Base-by-base conservation (phyloP, 768 basidiomycete species). In the Crassisporium funariophilum region DNA sequence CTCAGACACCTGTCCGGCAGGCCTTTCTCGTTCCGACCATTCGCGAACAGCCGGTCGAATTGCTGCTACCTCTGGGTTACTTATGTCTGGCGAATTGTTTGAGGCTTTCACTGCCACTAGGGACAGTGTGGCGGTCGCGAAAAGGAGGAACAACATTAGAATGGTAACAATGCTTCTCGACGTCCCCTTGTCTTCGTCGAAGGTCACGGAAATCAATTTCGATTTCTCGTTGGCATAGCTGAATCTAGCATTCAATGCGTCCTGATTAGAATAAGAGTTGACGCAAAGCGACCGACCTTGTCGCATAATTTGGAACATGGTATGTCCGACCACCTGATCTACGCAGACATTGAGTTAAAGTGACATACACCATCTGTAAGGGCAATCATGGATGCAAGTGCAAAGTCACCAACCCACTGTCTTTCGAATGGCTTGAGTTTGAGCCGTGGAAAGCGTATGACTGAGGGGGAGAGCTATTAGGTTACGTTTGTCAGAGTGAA, bases 271-370 rank as follows among this genome's bases (percentile, higher is more conserved):
- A 44, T 35, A 39, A 20, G 36, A 48, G 19, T 25, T 13, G 21
- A 24, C 31, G 21, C 29, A 35, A 40, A 42, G 38, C 40, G 31
- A 48, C 62, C 35, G 29, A 68, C 70, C 68, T 71, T 47, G 70
- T 71, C 19, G 68, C 70, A 48, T 70, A 70, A 46, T 71, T 71
- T 23, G 70, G 68, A 39, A 71, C 62, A 55, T 71, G 70, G 51
- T 71, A 71, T 23, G 68, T 71, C 33, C 67, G 62, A 45, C 68
- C 67, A 12, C 70, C 70, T 19, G 62, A 56, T 49, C 70, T 59
- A 40, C 9, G 27, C 41, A 42, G 16, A 23, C 42, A 41, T 39
- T 34, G 38, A 44, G 19, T 29, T 31, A 41, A 17, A 13, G 12
- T 16, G 16, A 33, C 8, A 38, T 44, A 35, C 42, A 29, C 41